Evolutionary conservation across 2,329 filamentous ascomycete genomes (phyloP).

Genomic region (Fusarium torreyae): DNA sequence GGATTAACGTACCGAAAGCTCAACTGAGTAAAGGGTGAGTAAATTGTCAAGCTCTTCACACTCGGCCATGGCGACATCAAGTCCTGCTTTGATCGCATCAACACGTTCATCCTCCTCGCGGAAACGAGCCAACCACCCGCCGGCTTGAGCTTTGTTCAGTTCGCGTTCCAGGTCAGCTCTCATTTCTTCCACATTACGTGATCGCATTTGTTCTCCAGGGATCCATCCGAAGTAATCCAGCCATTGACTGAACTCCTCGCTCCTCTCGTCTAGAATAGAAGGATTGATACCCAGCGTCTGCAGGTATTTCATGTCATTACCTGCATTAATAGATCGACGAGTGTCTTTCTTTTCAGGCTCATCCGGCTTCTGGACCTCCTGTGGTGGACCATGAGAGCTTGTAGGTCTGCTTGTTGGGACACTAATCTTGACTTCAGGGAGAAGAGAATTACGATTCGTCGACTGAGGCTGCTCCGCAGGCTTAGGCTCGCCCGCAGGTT

Average conservation of each 20-base stretch:
- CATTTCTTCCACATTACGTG: constrained; percentile 83
- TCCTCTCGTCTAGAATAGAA: constrained; percentile 80
- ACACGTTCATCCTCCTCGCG: constrained; percentile 92
- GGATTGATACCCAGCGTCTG: constrained; percentile 84
- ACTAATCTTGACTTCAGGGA: constrained; percentile 73
- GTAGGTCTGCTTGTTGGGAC: constrained; percentile 60
- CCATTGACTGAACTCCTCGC: constrained; percentile 85
- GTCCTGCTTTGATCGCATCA: constrained; percentile 85
- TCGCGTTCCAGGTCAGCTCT: constrained; percentile 89
- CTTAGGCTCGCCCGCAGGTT: not conserved
- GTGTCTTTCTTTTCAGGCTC: constrained; percentile 60
- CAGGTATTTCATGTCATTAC: constrained; percentile 85
- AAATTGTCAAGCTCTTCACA: constrained; percentile 97
- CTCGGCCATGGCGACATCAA: constrained; percentile 92
- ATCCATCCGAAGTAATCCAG: constrained; percentile 93
- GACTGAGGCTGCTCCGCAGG: constrained; percentile 51
- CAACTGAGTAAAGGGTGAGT: constrained; percentile 93
- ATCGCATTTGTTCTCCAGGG: constrained; percentile 79
- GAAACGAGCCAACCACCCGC: constrained; percentile 88
- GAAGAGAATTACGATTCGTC: constrained; percentile 55
- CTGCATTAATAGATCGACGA: constrained; percentile 74
- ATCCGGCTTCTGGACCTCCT: constrained; percentile 54
- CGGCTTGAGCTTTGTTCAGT: constrained; percentile 90
- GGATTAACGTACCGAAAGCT: constrained; percentile 80
- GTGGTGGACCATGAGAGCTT: constrained; percentile 58